Evolutionary conservation across 208 protist genomes (phyloP).

Genomic region (Leishmania gerbilli): DNA sequence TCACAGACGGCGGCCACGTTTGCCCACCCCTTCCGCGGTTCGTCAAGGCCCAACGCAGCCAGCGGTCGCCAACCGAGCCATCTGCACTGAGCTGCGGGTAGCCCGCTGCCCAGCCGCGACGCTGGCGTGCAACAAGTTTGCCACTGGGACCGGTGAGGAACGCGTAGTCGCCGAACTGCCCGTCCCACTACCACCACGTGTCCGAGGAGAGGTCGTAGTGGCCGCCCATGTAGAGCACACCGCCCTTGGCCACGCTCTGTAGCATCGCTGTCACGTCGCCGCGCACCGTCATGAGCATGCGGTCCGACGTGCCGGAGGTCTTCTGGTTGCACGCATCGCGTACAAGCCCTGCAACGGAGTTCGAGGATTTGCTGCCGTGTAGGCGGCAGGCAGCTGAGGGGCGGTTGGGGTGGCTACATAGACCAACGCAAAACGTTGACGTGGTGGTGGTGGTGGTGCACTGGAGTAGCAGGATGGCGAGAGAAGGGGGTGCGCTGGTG

Average conservation of each 20-base stretch:
- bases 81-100: constrained; percentile 10
- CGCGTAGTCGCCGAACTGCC: background rate
- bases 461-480: background rate
- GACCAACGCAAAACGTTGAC: background rate
- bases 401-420: background rate
- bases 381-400: constrained; percentile 2
- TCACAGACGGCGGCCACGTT: constrained; percentile 20
- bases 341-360: background rate
- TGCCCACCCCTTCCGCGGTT: constrained; percentile 1
- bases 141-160: background rate
- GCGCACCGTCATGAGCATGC: constrained; percentile 9
- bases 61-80: background rate
- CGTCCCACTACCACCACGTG: constrained; percentile 3
- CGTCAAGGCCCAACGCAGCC: constrained; percentile 22
- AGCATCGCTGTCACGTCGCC: background rate
- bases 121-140: background rate
- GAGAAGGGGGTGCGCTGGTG: background rate
- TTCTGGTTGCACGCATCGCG: constrained; percentile 1
- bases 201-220: background rate
- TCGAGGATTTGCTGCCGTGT: background rate
- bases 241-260: background rate
- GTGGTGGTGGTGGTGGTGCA: background rate
- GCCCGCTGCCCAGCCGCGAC: constrained; percentile 1
- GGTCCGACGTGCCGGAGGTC: background rate
- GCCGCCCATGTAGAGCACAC: background rate